phyloP scores from a whole-genome alignment of 2,329 filamentous ascomycete genomes.

The Cytospora mali region DNA sequence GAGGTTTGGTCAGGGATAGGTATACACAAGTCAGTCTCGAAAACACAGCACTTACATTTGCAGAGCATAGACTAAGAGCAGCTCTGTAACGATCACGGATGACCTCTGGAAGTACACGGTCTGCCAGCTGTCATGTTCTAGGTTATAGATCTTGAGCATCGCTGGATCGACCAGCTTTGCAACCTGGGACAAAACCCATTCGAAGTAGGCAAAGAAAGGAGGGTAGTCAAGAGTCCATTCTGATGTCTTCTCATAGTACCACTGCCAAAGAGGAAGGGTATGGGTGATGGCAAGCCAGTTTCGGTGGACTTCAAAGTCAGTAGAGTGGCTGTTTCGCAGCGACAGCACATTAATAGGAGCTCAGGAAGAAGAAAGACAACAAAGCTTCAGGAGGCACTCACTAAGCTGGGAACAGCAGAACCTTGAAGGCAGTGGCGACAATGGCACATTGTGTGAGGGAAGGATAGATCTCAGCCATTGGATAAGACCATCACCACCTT shows the following conservation, averaged over 20 bases:
- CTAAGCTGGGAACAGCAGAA: conserved; percentile 94
- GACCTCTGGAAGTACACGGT: conserved; percentile 90
- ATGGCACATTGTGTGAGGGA: conserved; percentile 87
- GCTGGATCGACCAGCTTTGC: conserved; percentile 76
- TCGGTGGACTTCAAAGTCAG: conserved; percentile 97
- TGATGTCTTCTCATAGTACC: conserved; percentile 97
- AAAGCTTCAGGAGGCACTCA: conserved; percentile 52
- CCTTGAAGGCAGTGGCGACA: conserved; percentile 84
- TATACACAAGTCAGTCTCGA: background rate
- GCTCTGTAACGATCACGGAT: conserved; percentile 84
- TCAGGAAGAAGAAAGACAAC: background rate
- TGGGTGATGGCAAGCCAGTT: conserved; percentile 98
- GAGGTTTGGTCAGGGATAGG: conserved; percentile 2
- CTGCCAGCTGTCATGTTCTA: conserved; percentile 89
- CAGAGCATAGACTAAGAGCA: conserved; percentile 81
- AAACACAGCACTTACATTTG: conserved; percentile 57
- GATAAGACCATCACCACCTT: conserved; percentile 28
- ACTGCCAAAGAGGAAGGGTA: conserved; percentile 81
- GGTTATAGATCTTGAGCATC: conserved; percentile 80
- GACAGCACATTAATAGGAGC: conserved; percentile 28
- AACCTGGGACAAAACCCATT: conserved; percentile 85
- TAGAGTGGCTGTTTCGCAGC: conserved; percentile 75
- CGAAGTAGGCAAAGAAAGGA: conserved; percentile 96
- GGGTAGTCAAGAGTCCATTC: conserved; percentile 99
- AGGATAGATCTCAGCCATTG: conserved; percentile 81